Evolutionary conservation across 768 basidiomycete genomes (phyloP), one percentile per base, ranked within the genome.

Genomic region (Roridomyces roridus): DNA sequence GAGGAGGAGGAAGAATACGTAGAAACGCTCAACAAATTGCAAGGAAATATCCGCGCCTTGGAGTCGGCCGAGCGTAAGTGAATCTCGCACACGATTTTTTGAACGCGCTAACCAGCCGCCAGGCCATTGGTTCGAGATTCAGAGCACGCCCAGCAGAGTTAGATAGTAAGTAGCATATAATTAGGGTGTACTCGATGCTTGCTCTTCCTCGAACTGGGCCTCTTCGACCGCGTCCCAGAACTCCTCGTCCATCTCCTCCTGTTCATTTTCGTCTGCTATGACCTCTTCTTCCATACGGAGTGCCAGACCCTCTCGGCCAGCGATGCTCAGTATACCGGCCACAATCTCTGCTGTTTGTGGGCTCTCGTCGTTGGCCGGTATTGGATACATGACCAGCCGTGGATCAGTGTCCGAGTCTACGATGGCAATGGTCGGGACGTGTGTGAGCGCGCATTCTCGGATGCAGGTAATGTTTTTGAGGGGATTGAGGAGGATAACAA

Each of bases 291-390:
- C 67, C 28, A 70, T 65, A n/a, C 69, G 73, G 20, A 89, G 70
- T 46, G 82, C 81, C 47, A 83, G 78, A 14, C 91, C 90, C 68
- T 93, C 90, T 57, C 85, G 78, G 2, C 94, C 83, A 2, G 97
- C 97, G 57, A 97, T 82, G 63, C 94, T 93, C 55, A 99, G 76
- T 9, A 97, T 85, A 11, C 96, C 96, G 1, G 89, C 86, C 54
- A 99, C 83, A 37, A 99, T 77, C 67, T 98, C 96, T 40, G 94
- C 93, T 15, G 95, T 90, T 42, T 95, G 84, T 10, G 89, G 82
- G 68, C 86, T 94, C 74, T 99, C 97, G 74, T 96, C 94, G 72
- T 98, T 99, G n/a, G 93, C 95, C 0, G 95, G 96, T 67, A 99
- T 98, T 39, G 97, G 91, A 72, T 97, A 98, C 83, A 98, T 97